Base-by-base conservation (phyloP, 805 yeast genomes). In the Dipodascus geniculatus region DNA sequence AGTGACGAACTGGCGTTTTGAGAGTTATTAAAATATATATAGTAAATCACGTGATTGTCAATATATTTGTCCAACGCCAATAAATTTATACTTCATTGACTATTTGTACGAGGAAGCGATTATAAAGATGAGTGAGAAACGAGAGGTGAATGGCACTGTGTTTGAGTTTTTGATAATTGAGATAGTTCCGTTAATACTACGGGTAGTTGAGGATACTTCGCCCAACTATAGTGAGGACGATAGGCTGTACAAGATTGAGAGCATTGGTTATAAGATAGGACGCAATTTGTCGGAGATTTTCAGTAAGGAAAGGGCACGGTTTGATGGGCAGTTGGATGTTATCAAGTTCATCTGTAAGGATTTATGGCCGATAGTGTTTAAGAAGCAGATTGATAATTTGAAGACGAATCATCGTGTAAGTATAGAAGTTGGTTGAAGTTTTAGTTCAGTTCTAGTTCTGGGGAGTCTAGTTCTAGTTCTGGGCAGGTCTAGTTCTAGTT, bases 311-410 rank as follows among this genome's bases (percentile, higher is more conserved):
- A 61, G 77, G 64, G 59, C 71, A 51, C 63, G 79, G 65, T 67
- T 82, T 63, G 74, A 71, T 20, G 90, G 86, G 56, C 74, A 85
- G 11, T 68, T 91, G 42, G 90, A 87, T 58, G 77, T 91, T 42
- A 87, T 93, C 87, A 91, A 91, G 68, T 89, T 87, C 65, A 79
- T 93, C 3, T 90, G 98, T 65, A 77, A 95, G 49, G 97, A 90
- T 60, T 84, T 90, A 24, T 93, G 98, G 98, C 81, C 79, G 60
- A 70, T 77, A 52, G 65, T 91, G 24, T 88, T 80, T 68, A 80
- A 82, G 42, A 91, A 89, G 68, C 96, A 86, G 65, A 87, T 93
- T 74, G 97, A 90, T 65, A 89, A 88, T 60, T 74, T 93, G 55
- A 78, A 95, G 57, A 93, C 99, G 1, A 93, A 93, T 65, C 97